phyloP scores from a whole-genome alignment of 768 basidiomycete genomes.

The Pisolithus microcarpus region DNA sequence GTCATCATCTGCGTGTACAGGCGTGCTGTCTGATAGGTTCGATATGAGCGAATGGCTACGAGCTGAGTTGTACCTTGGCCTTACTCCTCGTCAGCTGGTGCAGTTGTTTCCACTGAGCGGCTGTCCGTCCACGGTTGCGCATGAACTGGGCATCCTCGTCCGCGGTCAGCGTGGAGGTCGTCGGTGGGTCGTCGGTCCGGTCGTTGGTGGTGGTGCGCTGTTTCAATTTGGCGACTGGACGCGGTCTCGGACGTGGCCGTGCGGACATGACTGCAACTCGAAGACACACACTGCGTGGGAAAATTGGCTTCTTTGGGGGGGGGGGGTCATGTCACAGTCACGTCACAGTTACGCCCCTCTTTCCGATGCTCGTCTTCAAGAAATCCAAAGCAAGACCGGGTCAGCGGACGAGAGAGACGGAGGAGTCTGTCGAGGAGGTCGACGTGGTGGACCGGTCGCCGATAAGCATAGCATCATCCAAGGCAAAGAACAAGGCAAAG shows the following conservation, averaged over 20 bases:
- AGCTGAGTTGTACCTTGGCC: not conserved
- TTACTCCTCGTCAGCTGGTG: slow-evolving; percentile 52
- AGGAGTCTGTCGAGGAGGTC: slow-evolving; percentile 8
- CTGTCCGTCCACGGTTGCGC: slow-evolving; percentile 52
- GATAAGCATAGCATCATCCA: slow-evolving; percentile 46
- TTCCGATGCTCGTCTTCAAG: slow-evolving; percentile 36
- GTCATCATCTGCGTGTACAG: slow-evolving; percentile 15
- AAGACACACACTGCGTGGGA: slow-evolving; percentile 22
- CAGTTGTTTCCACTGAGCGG: slow-evolving; percentile 52
- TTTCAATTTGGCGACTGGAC: slow-evolving; percentile 31
- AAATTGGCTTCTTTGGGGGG: slow-evolving; percentile 1
- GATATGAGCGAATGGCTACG: no score
- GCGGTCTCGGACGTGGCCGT: slow-evolving; percentile 48
- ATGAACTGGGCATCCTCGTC: slow-evolving; percentile 69
- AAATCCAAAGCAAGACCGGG: slow-evolving; percentile 34
- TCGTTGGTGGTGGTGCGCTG: slow-evolving; percentile 7
- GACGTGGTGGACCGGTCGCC: slow-evolving; percentile 47
- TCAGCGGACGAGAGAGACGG: slow-evolving; percentile 32
- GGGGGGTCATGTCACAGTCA: slow-evolving; percentile 19
- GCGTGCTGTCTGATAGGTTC: slow-evolving; percentile 15
- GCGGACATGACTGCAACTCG: slow-evolving; percentile 20
- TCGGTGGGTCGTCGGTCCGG: not conserved
- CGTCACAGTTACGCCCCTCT: slow-evolving; percentile 14
- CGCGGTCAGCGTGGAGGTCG: slow-evolving; percentile 15
- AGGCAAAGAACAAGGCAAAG: slow-evolving; percentile 66